A percentile compares a stretch with the other conserved stretches of the same genome.
Evolutionary conservation across 2,329 filamentous ascomycete species (phyloP).

Genomic region (Xylaria sp.): DNA sequence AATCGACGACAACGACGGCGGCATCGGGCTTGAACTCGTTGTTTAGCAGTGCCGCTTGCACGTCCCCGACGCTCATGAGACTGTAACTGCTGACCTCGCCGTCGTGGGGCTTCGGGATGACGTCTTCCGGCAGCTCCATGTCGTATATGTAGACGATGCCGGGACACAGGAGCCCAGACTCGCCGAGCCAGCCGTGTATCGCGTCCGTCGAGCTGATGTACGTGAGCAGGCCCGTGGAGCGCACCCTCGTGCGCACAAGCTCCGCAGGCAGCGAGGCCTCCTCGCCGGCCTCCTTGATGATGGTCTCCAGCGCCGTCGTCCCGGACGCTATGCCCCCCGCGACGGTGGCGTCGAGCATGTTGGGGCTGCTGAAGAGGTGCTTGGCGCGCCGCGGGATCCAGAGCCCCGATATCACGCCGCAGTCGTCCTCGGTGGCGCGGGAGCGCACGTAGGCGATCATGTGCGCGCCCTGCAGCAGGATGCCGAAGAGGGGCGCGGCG

Average conservation of each 20-base stretch:
- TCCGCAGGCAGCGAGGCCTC: slow-evolving; percentile 75
- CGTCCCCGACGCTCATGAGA: slow-evolving; percentile 70
- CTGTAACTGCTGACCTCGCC: slow-evolving; percentile 82
- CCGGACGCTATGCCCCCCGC: slow-evolving; percentile 76
- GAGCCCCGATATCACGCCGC: slow-evolving; percentile 62
- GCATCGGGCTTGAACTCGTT: slow-evolving; percentile 90
- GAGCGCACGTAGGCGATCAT: slow-evolving; percentile 65
- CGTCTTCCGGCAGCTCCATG: slow-evolving; percentile 68
- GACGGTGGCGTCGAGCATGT: slow-evolving; percentile 79
- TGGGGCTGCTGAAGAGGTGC: slow-evolving; percentile 75
- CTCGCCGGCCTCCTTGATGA: slow-evolving; percentile 76
- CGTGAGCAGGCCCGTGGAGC: slow-evolving; percentile 69
- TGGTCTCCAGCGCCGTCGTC: slow-evolving; percentile 71
- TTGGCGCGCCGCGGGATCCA: slow-evolving; percentile 75
- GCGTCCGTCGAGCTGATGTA: slow-evolving; percentile 74
- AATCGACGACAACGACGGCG: slow-evolving; percentile 80
- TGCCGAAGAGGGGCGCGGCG: slow-evolving; percentile 69
- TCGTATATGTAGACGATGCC: slow-evolving; percentile 77
- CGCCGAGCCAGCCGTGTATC: slow-evolving; percentile 67
- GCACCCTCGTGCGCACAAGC: slow-evolving; percentile 64
- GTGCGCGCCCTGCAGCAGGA: slow-evolving; percentile 71
- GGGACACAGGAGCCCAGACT: slow-evolving; percentile 60
- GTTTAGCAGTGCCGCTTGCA: slow-evolving; percentile 69
- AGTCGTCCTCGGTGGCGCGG: slow-evolving; percentile 48
- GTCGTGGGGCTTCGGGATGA: slow-evolving; percentile 75